These are phyloP conservation scores for Daldinia childiae DNA, from an alignment of 495 filamentous ascomycete species.

Conservation along the genomic window DNA sequence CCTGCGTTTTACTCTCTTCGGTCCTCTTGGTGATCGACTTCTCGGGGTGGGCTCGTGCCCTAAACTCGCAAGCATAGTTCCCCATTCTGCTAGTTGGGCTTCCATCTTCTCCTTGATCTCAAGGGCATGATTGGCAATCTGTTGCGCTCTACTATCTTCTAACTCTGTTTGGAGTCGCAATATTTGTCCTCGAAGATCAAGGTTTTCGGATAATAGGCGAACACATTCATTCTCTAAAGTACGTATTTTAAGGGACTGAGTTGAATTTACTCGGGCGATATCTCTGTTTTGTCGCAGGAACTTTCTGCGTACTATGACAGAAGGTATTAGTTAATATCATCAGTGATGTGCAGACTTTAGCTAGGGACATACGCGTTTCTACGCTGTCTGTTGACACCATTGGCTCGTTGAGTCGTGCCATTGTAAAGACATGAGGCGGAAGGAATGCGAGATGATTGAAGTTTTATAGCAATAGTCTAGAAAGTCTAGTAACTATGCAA, in stretches of 20 bases:
- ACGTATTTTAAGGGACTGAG: constrained; percentile 89
- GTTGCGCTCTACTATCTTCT: constrained; percentile 57
- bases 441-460: constrained; percentile 26
- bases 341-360: background rate
- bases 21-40: constrained; percentile 47
- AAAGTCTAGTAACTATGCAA: constrained; percentile 22
- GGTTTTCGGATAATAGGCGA: constrained; percentile 85
- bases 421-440: constrained; percentile 55
- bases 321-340: constrained; percentile 21
- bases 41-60: constrained; percentile 60
- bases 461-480: constrained; percentile 30
- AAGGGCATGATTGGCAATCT: constrained; percentile 68
- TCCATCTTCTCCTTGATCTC: constrained; percentile 76
- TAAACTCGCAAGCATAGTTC: constrained; percentile 69
- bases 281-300: constrained; percentile 95
- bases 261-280: constrained; percentile 89
- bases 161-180: constrained; percentile 75
- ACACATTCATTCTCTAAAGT: constrained; percentile 85
- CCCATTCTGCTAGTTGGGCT: constrained; percentile 72
- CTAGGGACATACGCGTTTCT: constrained; percentile 74
- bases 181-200: constrained; percentile 80
- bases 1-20: constrained; percentile 45
- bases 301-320: constrained; percentile 74
- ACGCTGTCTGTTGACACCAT: constrained; percentile 74
- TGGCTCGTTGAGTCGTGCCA: constrained; percentile 94